Evolutionary conservation across 495 filamentous ascomycete genomes (phyloP), one percentile per base, ranked within the genome.

Genomic region (Neurospora sp.): DNA sequence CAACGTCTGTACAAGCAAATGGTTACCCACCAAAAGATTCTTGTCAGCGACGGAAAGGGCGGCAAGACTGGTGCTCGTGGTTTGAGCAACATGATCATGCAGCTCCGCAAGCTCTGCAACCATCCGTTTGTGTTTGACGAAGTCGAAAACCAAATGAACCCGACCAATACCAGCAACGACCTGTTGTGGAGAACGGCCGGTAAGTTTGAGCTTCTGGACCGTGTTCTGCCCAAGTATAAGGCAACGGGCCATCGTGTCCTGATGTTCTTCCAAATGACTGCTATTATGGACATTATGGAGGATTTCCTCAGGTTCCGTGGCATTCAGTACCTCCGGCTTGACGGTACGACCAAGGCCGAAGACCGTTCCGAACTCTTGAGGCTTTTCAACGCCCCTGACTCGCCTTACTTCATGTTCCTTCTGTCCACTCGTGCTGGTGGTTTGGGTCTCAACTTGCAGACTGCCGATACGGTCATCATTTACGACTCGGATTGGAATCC

Each of bases 261-360:
- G 78, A 98, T 99, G 91, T 99, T 99, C 88, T 99, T 99, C 88
- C 96, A 99, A 82, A 99, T 99, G 96, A 99, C 96, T 3, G 93
- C 97, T 48, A 99, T 99, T 78, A 99, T 99, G 96, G 97, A 99
- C 81, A 99, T 99, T 80, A 98, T 99, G 96, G 96, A 99, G 77
- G 96, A 99, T 82, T 99, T 96, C 82, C 85, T 99, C 70, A 92
- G 96, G 5, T 89, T 92, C 72, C 88, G 93, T 65, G 91, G 89
- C 38, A 85, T 97, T 74, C 83, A 89, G 71, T 99, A 97, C 80
- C 87, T 99, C 59, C 94, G 96, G 73, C 87, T 99, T 65, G 96
- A 99, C 77, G 96, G 96, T 81, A 93, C 94, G 5, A 99, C 96
- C 22, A 99, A 99, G 80, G 93, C 96, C 0, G 96, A 99, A 79